Percentiles rank a stretch among this genome's conserved stretches.
phyloP scores from a whole-genome alignment of 2,329 filamentous ascomycete genomes.

The Acrocalymma vagum region DNA sequence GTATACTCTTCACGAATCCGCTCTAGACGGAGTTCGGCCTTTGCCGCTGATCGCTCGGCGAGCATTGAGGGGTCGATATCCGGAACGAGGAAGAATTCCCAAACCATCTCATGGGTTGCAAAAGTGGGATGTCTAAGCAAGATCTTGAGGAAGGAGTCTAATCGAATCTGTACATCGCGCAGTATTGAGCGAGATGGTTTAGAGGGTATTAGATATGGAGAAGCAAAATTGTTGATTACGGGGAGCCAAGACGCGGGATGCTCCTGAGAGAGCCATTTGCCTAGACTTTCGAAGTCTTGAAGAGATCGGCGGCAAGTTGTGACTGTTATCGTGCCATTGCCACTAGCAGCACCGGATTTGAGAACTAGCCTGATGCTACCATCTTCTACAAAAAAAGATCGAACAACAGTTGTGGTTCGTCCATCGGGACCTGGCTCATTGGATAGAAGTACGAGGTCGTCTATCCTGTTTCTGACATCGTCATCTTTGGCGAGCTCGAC shows the following conservation, averaged over 20 bases:
- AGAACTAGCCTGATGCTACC: conserved; percentile 90
- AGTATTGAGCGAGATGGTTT: conserved; percentile 88
- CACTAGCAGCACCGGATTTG: conserved; percentile 90
- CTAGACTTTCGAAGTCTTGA: conserved; percentile 89
- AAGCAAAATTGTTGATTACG: conserved; percentile 76
- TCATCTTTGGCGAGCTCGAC: conserved; percentile 98
- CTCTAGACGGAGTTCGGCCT: conserved; percentile 83
- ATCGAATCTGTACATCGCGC: conserved; percentile 83
- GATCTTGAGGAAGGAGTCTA: conserved; percentile 88
- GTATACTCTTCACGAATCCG: conserved; percentile 89
- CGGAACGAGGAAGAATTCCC: conserved; percentile 98
- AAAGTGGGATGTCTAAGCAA: conserved; percentile 91
- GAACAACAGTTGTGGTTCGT: conserved; percentile 89
- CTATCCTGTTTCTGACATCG: conserved; percentile 94
- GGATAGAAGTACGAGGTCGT: conserved; percentile 88
- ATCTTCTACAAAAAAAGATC: conserved; percentile 97
- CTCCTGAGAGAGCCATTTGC: conserved; percentile 82
- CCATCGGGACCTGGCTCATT: conserved; percentile 71
- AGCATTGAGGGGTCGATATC: conserved; percentile 92
- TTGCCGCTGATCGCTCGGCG: conserved; percentile 84
- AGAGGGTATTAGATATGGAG: conserved; percentile 91
- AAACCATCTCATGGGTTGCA: conserved; percentile 94
- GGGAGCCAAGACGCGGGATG: conserved; percentile 97
- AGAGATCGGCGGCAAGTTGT: conserved; percentile 92
- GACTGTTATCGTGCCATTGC: conserved; percentile 84